Conservation (phyloP, 176 grass and related monocot genomes). For the Puya raimondii region DNA sequence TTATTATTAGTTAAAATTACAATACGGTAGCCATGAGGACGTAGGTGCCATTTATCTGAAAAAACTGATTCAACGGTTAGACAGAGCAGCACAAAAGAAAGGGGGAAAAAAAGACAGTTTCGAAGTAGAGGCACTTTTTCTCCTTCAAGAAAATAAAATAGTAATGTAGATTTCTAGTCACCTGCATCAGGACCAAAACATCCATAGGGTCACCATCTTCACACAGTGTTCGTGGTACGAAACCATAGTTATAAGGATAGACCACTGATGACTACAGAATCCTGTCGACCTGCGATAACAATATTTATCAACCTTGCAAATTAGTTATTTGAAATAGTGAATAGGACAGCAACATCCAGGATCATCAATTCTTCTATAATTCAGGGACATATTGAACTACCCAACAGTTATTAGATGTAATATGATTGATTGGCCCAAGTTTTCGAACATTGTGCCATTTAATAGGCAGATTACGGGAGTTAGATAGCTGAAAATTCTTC, state of each 20-base stretch:
- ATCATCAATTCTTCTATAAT: background rate
- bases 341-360: background rate
- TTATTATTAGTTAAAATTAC: background rate
- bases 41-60: no score
- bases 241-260: slow-evolving; percentile 72
- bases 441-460: no score
- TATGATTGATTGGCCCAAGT: no score
- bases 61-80: no score
- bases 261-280: slow-evolving; percentile 59
- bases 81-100: background rate
- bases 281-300: slow-evolving; percentile 43
- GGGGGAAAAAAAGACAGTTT: background rate
- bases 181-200: slow-evolving; percentile 77
- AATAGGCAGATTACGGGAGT: no score
- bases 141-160: background rate
- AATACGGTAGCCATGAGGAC: background rate
- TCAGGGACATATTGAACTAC: background rate
- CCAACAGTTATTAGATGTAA: background rate
- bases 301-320: slow-evolving; percentile 6
- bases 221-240: slow-evolving; percentile 59
- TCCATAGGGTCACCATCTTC: slow-evolving; percentile 73
- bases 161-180: slow-evolving; percentile 4
- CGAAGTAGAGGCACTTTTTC: background rate
- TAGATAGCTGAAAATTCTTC: no score
- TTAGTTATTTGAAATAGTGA: background rate